Evolutionary conservation across 306 rosid species (phyloP).

Genomic region (Senna siamea): DNA sequence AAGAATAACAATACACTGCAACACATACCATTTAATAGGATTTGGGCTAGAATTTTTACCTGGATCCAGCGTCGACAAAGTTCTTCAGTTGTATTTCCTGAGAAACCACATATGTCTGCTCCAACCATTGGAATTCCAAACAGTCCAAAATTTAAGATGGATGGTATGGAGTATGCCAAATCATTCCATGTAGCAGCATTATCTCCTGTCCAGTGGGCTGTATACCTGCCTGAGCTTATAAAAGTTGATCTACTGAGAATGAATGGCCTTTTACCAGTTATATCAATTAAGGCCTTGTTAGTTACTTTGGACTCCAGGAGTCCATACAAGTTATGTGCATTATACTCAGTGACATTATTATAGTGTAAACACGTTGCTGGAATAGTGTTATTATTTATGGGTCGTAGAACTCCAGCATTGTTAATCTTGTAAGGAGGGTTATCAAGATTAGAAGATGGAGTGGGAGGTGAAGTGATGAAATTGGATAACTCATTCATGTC

Average conservation of each 20-base stretch:
- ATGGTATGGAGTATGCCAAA: slow-evolving; percentile 74
- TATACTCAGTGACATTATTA: slow-evolving; percentile 70
- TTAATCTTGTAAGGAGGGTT: slow-evolving; percentile 83
- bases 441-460: slow-evolving; percentile 64
- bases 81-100: slow-evolving; percentile 71
- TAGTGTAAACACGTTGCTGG: slow-evolving; percentile 72
- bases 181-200: slow-evolving; percentile 86
- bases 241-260: slow-evolving; percentile 82
- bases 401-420: slow-evolving; percentile 41
- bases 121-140: slow-evolving; percentile 96
- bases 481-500: slow-evolving; percentile 91
- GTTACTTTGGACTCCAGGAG: slow-evolving; percentile 73
- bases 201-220: slow-evolving; percentile 98
- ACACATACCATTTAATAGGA: background rate
- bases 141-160: slow-evolving; percentile 72
- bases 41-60: slow-evolving; percentile 47
- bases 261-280: slow-evolving; percentile 86
- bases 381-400: slow-evolving; percentile 55
- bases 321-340: slow-evolving; percentile 81
- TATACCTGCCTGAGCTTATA: slow-evolving; percentile 83
- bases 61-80: slow-evolving; percentile 93
- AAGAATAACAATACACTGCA: background rate
- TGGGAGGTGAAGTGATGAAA: slow-evolving; percentile 62
- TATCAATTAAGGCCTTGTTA: slow-evolving; percentile 53
- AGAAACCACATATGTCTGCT: slow-evolving; percentile 91